Evolutionary conservation across 164 flowering plant species (phyloP), one percentile per base, ranked within the genome.

Genomic region (Vitis amurensis): DNA sequence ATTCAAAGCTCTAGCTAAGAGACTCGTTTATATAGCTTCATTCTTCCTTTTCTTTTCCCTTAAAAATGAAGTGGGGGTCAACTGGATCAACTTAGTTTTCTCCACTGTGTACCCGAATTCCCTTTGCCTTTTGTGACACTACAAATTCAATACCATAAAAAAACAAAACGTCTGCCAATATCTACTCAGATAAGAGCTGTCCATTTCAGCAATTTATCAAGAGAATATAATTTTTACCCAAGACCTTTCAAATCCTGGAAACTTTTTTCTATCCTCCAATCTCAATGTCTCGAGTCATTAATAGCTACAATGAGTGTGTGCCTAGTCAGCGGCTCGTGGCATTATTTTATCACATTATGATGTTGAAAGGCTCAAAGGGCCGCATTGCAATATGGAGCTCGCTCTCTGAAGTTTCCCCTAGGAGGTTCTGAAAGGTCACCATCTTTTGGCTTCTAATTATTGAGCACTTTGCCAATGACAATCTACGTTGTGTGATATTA

Each of bases 121-220:
- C 47, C 19, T 50, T 23, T 23, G 27, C 27, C 27, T 23, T 23
- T 23, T 23, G 27, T 23, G 27, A 23, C 27, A 23, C 27, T 23
- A 1, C 27, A 23, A 37, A 9, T 49, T 13, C 11, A 31, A 48
- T 23, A 48, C 31, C 55, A 29, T 16, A 14, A 30, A n/a, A 23
- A 61, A 31, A 60, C 30, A 44, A 55, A 47, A 23, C 37, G 16
- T 31, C 53, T 31, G 67, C 74, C 74, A 71, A 66, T 64, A 37
- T 57, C 50, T 19, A 58, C 48, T 7, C 50, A 64, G 68, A 56
- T 56, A 31, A 63, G 63, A 56, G 73, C 55, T 47, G 68, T 50
- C 53, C 61, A 49, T 63, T 30, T 37, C 55, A 68, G 5, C 19
- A 47, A 44, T 2, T 62, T 27, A 16, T 62, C 7, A 11, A 37